Evolutionary conservation across 2,329 filamentous ascomycete species (phyloP).

Genomic region (Penicillium sp.): DNA sequence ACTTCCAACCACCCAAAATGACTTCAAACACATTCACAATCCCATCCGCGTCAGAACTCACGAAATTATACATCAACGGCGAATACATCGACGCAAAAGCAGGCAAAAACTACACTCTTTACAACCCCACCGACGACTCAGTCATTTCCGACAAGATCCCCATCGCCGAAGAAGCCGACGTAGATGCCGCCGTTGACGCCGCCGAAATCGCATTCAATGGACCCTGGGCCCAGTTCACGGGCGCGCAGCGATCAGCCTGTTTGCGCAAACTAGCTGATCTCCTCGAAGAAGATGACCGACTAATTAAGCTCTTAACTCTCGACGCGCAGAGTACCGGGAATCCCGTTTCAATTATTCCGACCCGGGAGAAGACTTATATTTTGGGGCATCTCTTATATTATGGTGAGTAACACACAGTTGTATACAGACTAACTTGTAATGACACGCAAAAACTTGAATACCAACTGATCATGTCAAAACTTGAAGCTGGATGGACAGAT

Average conservation of each 20-base stretch:
- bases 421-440: no score
- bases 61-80: constrained; percentile 1
- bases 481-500: constrained; percentile 6
- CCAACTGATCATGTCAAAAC: no score
- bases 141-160: not conserved
- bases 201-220: constrained; percentile 3
- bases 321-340: not conserved
- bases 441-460: no score
- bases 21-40: not conserved
- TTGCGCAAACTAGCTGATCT: constrained; percentile 5
- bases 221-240: not conserved
- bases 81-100: not conserved
- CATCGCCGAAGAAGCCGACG: not conserved
- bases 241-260: not conserved
- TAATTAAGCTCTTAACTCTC: not conserved
- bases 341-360: constrained; percentile 5
- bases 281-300: constrained; percentile 1
- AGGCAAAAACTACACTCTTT: not conserved
- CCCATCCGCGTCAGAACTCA: not conserved
- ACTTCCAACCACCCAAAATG: not conserved
- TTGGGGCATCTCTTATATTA: constrained; percentile 1
- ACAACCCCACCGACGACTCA: constrained; percentile 8
- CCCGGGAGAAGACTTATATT: constrained; percentile 5
- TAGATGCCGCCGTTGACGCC: constrained; percentile 1
- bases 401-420: not conserved